A percentile compares a stretch with the other conserved stretches of the same genome.
These are phyloP conservation scores for Pisolithus thermaeus DNA, from an alignment of 1,284 basidiomycete genomes.

Conservation along the genomic window DNA sequence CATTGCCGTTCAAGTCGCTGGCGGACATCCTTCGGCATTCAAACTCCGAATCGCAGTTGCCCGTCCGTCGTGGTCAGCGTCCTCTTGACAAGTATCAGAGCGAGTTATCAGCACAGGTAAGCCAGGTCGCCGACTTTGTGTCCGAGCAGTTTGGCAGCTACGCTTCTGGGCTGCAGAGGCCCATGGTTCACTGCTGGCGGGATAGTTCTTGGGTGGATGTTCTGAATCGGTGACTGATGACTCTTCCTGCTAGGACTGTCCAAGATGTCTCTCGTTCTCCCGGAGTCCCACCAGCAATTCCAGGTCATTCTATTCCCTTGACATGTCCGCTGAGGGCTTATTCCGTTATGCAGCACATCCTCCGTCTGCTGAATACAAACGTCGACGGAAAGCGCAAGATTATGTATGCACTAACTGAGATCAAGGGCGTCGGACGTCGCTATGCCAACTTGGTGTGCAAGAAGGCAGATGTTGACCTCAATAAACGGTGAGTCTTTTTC, in stretches of 20 bases:
- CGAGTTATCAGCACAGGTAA: background rate
- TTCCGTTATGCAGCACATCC: conserved; percentile 67
- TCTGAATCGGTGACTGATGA: conserved; percentile 12
- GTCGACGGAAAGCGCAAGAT: conserved; percentile 99
- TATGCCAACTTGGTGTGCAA: conserved; percentile 99
- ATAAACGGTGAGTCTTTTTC: conserved; percentile 81
- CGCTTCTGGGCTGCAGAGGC: background rate
- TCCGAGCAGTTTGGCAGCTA: background rate
- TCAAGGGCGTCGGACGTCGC: conserved; percentile 99
- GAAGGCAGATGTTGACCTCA: conserved; percentile 99
- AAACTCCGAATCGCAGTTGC: background rate
- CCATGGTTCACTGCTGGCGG: background rate
- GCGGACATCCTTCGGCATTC: background rate
- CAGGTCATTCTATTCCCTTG: conserved; percentile 46
- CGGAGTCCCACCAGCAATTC: conserved; percentile 90
- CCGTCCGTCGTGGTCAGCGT: background rate
- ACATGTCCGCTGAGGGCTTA: conserved; percentile 3
- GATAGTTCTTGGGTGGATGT: background rate
- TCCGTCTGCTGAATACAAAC: conserved; percentile 99
- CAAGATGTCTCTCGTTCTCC: conserved; percentile 89
- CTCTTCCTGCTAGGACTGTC: conserved; percentile 5
- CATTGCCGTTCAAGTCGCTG: conserved; percentile 13
- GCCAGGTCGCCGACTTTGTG: background rate
- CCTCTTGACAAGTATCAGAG: background rate
- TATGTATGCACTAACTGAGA: conserved; percentile 97